Percentiles rank a stretch among this genome's conserved stretches.
phyloP scores from a whole-genome alignment of 2,329 filamentous ascomycete species.

The Penicillium occitanis region DNA sequence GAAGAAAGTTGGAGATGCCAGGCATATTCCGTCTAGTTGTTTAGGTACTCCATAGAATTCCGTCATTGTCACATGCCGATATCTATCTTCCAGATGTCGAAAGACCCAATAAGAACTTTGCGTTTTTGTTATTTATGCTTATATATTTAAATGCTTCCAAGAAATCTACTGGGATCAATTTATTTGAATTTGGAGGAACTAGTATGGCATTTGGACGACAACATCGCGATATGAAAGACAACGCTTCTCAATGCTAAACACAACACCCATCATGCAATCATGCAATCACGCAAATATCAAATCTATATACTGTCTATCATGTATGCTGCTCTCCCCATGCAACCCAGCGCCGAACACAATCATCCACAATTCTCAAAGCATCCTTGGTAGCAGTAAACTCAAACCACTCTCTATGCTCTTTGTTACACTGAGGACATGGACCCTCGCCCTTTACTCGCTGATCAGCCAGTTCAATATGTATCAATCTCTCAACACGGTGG shows the following conservation, averaged over 20 bases:
- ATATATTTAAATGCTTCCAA: background rate
- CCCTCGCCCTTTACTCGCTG: conserved; percentile 56
- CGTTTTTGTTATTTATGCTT: background rate
- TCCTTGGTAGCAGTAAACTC: conserved; percentile 74
- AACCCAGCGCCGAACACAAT: conserved; percentile 80
- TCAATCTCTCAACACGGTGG: conserved; percentile 82
- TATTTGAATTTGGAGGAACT: background rate
- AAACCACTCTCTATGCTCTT: conserved; percentile 93
- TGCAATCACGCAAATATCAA: background rate
- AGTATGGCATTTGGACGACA: background rate
- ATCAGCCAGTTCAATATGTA: conserved; percentile 80
- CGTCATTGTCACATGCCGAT: conserved; percentile 12
- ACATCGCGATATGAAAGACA: background rate
- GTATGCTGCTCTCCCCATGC: conserved; percentile 67
- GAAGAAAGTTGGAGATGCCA: background rate
- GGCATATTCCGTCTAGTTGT: background rate
- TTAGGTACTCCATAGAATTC: conserved; percentile 6
- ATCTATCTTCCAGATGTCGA: background rate
- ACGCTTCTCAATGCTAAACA: background rate
- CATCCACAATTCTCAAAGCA: conserved; percentile 67
- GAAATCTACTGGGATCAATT: background rate
- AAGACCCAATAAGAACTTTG: background rate
- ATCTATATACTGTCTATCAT: conserved; percentile 15
- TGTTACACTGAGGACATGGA: conserved; percentile 74
- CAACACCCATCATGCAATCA: background rate